Evolutionary conservation across 2,329 filamentous ascomycete species (phyloP), one percentile per base, ranked within the genome.

Genomic region (Apiospora arundinis): DNA sequence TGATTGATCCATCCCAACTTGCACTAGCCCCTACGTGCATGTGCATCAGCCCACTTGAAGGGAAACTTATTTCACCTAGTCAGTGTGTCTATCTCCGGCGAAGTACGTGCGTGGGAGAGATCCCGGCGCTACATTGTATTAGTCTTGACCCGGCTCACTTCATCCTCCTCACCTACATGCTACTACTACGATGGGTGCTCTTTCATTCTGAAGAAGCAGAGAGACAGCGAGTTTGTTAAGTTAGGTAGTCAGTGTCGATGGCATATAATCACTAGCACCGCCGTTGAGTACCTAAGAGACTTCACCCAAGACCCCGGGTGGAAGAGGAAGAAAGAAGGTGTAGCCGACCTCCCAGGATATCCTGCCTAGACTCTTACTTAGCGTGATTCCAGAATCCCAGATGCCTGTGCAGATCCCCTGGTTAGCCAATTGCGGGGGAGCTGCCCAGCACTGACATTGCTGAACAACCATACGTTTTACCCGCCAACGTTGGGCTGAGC

Each of bases 331-430:
- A 16, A 2, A 45, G 42, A 18, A 45, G 16, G 42, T 42, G 9
- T 42, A 42, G 12, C 40, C 12, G 42, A 45, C 16, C 12, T 16
- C 42, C 42, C 16, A 45, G 14, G 42, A 45, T 42, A 9, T 42
- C 8, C 12, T 42, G 12, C 12, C 8, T 42, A 42, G 32, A 32
- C 32, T 60, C 2, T n/a, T 32, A 60, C 4, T 37, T 56, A 32
- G 49, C 49, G 49, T 56, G 49, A 16, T 32, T 21, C 52, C 52
- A 60, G 52, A 21, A 60, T 11, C 52, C 52, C 28, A 21, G 52
- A 40, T 63, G 56, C 56, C 56, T 63, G 56, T 63, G 56, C 56
- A 63, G 32, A 63, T 63, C 32, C 9, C 56, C 56, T 2, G 18
- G 18, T 60, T 37, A 32, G 32, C 32, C 56, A 40, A 40, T 40